Evolutionary conservation across 805 yeast species (phyloP).

Genomic region (Zygosaccharomyces bailii): DNA sequence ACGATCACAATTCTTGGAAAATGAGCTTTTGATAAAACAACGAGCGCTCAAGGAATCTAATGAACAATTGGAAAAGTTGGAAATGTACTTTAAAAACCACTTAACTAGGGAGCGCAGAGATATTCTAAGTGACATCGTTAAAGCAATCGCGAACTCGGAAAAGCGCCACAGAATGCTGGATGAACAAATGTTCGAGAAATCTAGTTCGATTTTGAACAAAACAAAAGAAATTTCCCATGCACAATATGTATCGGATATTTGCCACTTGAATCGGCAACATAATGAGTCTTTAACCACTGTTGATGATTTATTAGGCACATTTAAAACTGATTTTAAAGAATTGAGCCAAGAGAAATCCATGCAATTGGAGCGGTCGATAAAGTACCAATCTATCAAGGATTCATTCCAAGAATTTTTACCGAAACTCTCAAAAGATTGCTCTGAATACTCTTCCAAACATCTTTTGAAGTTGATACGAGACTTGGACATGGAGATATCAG

Average conservation of each 20-base stretch:
- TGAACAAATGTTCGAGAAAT: constrained; percentile 6
- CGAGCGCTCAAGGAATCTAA: constrained; percentile 8
- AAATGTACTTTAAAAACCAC: constrained; percentile 15
- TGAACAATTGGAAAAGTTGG: constrained; percentile 10
- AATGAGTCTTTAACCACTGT: background rate
- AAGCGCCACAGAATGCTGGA: constrained; percentile 9
- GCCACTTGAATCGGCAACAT: background rate
- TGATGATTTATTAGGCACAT: background rate
- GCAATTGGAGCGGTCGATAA: background rate
- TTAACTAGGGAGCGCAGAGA: constrained; percentile 13
- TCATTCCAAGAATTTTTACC: constrained; percentile 6
- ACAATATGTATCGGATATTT: constrained; percentile 1
- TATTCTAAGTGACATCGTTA: constrained; percentile 9
- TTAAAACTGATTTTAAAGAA: background rate
- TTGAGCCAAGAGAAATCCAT: background rate
- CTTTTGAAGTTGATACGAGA: background rate
- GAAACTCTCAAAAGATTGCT: constrained; percentile 2
- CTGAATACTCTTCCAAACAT: constrained; percentile 6
- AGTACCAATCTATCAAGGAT: constrained; percentile 2
- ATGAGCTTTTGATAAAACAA: constrained; percentile 10
- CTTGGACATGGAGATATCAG: constrained; percentile 7
- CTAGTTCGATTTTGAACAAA: background rate
- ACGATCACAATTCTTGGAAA: constrained; percentile 1
- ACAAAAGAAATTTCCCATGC: background rate
- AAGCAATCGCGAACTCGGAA: constrained; percentile 12